Base-by-base conservation (phyloP, 2,329 filamentous ascomycete species). In the Aspergillus latus region DNA sequence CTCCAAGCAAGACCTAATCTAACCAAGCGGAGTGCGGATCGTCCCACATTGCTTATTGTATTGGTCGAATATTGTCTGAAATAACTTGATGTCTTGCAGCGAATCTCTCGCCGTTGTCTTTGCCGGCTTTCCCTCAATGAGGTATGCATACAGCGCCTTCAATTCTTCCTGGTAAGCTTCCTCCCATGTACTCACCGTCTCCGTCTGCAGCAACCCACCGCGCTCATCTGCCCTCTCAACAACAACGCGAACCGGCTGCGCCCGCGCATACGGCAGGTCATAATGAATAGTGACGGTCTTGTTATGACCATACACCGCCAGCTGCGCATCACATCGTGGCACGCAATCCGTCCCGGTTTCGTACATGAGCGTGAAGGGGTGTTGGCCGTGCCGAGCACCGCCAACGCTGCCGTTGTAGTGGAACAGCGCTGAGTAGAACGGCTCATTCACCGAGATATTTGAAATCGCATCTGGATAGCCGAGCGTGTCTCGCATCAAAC, bases 181-280 rank as follows among this genome's bases (percentile, higher is more conserved):
- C 40, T 73, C 68, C 56, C 70, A 72, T 21, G 65, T 68, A 47
- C 69, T 72, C 29, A 69, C 52, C 7, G 62, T 63, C 56, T 72
- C 69, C 2, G 64, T 66, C n/a, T 62, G 61, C 55, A 66, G 63
- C 51, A 61, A 48, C n/a, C 66, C 59, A 9, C 64, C 65, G n/a
- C 64, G 53, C 45, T 59, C 57, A 52, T 67, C 68, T 9, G 61
- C 59, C 49, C 73, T 68, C 43, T 74, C 68, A 8, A 76, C 67
- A 7, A 68, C 62, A 52, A 84, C 76, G 5, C 72, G 78, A 26
- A 82, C 79, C 0, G 80, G 79, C 1, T 84, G 67, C 0, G 78
- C 82, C 60, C 83, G 83, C n/a, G 84, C 73, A 54, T 80, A 84
- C 0, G 84, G 84, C 0, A 82, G 80, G 54, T 87, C 82, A 59